Evolutionary conservation across 768 basidiomycete genomes (phyloP).

Genomic region (Pholiota molesta): DNA sequence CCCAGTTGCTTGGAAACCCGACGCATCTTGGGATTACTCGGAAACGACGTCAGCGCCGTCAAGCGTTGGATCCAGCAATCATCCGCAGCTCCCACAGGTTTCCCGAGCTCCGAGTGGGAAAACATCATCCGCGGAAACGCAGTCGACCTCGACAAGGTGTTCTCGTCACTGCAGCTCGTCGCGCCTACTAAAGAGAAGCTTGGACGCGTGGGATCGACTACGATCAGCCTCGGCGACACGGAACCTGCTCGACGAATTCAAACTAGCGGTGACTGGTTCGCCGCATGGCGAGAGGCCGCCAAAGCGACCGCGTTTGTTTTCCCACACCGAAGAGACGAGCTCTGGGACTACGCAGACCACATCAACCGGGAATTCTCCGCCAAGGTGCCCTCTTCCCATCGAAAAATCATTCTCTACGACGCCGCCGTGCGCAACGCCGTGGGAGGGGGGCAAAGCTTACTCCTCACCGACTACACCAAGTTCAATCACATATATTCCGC

Average conservation of each 20-base stretch:
- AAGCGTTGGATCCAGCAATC: not conserved
- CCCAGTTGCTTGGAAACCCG: too few species aligned
- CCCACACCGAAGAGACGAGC: slow-evolving; percentile 28
- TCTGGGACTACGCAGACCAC: slow-evolving; percentile 27
- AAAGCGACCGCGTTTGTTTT: slow-evolving; percentile 28
- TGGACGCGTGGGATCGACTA: slow-evolving; percentile 20
- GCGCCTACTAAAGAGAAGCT: slow-evolving; percentile 10
- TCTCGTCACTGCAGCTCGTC: slow-evolving; percentile 18
- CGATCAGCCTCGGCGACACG: slow-evolving; percentile 15
- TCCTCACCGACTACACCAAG: too few species aligned
- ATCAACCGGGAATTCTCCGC: slow-evolving; percentile 28
- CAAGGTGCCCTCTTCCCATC: slow-evolving; percentile 8
- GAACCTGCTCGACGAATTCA: slow-evolving; percentile 17
- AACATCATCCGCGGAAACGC: slow-evolving; percentile 25
- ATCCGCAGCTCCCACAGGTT: not conserved
- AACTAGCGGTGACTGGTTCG: slow-evolving; percentile 25
- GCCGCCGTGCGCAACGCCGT: too few species aligned
- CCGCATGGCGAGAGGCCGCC: slow-evolving; percentile 21
- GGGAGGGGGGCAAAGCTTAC: too few species aligned
- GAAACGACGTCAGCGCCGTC: too few species aligned
- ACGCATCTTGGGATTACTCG: too few species aligned
- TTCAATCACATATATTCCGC: too few species aligned
- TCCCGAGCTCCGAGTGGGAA: slow-evolving; percentile 16
- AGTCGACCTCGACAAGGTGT: slow-evolving; percentile 32
- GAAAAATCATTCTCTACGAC: too few species aligned